These are phyloP conservation scores for Colletotrichum spaethianum DNA, from an alignment of 2,329 filamentous ascomycete genomes.

Conservation along the genomic window DNA sequence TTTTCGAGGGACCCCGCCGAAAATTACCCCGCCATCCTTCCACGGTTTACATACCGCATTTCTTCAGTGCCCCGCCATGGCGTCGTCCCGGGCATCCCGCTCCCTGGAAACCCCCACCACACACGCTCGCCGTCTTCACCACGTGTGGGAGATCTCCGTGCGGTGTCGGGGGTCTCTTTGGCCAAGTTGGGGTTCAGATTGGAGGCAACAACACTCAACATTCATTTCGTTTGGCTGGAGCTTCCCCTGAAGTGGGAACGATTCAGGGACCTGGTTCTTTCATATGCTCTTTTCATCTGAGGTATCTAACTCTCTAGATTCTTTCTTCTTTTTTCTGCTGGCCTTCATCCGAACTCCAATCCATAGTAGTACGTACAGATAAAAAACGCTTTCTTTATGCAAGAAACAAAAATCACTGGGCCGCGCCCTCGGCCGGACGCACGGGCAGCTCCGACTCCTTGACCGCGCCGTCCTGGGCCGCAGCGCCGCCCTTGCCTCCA, in stretches of 20 bases:
- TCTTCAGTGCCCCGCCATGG: constrained; percentile 40
- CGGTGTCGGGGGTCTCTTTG: not conserved
- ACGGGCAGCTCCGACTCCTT: constrained; percentile 40
- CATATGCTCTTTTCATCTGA: constrained; percentile 32
- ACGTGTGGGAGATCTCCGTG: constrained; percentile 10
- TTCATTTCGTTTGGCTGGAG: not conserved
- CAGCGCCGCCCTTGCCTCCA: constrained; percentile 35
- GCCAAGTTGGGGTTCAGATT: not conserved
- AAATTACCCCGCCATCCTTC: constrained; percentile 38
- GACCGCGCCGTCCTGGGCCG: constrained; percentile 29
- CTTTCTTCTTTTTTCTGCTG: constrained; percentile 29
- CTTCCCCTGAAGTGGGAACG: not conserved
- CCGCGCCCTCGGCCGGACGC: constrained; percentile 30
- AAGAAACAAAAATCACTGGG: constrained; percentile 25
- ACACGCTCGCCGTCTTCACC: constrained; percentile 11
- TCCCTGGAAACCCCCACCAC: constrained; percentile 10
- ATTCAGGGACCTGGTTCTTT: not conserved
- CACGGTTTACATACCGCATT: constrained; percentile 21
- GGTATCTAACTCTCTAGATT: constrained; percentile 39
- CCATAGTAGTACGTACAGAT: constrained; percentile 37
- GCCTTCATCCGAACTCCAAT: constrained; percentile 41
- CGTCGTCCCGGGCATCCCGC: constrained; percentile 26
- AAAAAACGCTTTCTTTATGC: constrained; percentile 28
- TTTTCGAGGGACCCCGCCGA: constrained; percentile 36
- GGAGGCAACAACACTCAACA: not conserved